Evolutionary conservation across 2,329 filamentous ascomycete species (phyloP).

Genomic region (Penicillium sp.): DNA sequence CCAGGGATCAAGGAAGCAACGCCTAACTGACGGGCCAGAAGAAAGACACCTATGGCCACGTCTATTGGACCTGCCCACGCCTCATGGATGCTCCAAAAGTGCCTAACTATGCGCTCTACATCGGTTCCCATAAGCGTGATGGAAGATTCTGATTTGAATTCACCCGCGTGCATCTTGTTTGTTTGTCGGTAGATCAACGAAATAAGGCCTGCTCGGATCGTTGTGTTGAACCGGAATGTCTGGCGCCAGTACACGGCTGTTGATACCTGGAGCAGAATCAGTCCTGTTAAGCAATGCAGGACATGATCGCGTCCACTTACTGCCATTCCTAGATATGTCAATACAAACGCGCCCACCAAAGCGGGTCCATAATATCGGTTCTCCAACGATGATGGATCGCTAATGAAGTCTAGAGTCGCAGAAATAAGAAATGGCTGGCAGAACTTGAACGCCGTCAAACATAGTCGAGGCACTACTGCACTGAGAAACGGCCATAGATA

Average conservation of each 20-base stretch:
- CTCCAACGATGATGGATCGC: slow-evolving; percentile 1
- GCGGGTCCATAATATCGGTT: slow-evolving; percentile 28
- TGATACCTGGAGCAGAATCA: slow-evolving; percentile 18
- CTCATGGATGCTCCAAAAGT: slow-evolving; percentile 32
- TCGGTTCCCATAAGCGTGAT: slow-evolving; percentile 52
- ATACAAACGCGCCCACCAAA: slow-evolving; percentile 34
- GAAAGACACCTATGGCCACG: slow-evolving; percentile 40
- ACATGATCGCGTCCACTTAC: slow-evolving; percentile 13
- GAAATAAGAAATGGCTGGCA: slow-evolving; percentile 35
- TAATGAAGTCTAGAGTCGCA: slow-evolving; percentile 27
- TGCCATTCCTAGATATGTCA: slow-evolving; percentile 36
- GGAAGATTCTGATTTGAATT: slow-evolving; percentile 41
- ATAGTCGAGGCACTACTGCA: slow-evolving; percentile 30
- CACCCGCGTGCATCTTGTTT: slow-evolving; percentile 29
- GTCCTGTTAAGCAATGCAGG: not conserved
- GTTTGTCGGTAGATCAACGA: slow-evolving; percentile 53
- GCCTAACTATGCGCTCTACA: slow-evolving; percentile 36
- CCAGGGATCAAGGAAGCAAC: slow-evolving; percentile 38
- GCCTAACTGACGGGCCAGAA: slow-evolving; percentile 36
- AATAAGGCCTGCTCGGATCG: slow-evolving; percentile 35
- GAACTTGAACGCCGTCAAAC: slow-evolving; percentile 24
- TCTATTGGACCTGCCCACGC: slow-evolving; percentile 41
- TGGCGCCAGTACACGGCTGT: slow-evolving; percentile 30
- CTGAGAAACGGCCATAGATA: slow-evolving; percentile 20
- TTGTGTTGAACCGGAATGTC: slow-evolving; percentile 31